phyloP scores from a whole-genome alignment of 2,329 filamentous ascomycete species.

The Ophiocordyceps camponoti-leonardi region DNA sequence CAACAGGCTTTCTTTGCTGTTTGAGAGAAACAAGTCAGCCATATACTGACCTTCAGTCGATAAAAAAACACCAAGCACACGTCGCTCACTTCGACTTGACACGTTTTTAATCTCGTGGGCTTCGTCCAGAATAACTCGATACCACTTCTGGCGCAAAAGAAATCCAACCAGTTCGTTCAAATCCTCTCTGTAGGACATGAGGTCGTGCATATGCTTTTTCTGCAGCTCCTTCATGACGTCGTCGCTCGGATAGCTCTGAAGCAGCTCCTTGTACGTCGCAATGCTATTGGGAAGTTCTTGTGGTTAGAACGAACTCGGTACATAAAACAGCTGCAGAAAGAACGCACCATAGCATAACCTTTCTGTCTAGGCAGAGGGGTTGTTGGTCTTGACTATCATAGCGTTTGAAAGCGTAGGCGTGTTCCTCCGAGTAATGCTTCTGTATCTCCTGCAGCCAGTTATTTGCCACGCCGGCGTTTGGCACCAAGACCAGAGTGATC shows the following conservation, averaged over 20 bases:
- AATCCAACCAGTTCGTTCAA: conserved; percentile 20
- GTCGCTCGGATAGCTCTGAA: conserved; percentile 3
- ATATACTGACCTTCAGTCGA: not conserved
- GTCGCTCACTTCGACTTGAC: conserved; percentile 14
- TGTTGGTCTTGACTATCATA: conserved; percentile 3
- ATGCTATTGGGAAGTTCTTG: conserved; percentile 8
- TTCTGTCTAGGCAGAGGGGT: rapidly evolving
- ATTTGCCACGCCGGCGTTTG: conserved; percentile 4
- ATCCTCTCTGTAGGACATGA: conserved; percentile 9
- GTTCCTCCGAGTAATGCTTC: conserved; percentile 6
- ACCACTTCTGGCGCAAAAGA: conserved; percentile 20
- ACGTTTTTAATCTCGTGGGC: conserved; percentile 38
- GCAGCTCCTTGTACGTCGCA: conserved; percentile 12
- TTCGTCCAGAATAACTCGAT: conserved; percentile 39
- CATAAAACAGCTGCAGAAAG: not conserved
- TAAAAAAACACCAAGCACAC: conserved; percentile 2
- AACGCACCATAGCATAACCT: not conserved
- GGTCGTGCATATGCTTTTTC: not conserved
- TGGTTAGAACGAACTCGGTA: not conserved
- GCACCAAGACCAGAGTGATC: conserved; percentile 16
- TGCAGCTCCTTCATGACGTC: not conserved
- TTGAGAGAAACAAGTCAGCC: not conserved
- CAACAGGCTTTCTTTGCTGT: conserved; percentile 9
- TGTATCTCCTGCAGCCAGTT: conserved; percentile 14
- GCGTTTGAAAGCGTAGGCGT: not conserved